Conservation (phyloP, 257 asterid species). For the Verbascum thapsus region DNA sequence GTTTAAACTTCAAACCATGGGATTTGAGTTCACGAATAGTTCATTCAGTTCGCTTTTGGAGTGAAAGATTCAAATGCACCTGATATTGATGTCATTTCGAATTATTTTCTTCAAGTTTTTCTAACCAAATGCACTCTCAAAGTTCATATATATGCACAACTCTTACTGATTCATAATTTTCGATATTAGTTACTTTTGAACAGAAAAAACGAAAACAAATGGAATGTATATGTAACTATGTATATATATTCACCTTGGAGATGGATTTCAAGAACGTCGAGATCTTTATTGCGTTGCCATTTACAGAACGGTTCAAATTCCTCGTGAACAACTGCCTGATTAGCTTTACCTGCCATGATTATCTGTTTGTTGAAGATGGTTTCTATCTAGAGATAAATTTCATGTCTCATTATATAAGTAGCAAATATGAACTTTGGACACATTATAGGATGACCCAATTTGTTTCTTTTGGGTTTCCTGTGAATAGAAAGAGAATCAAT, state of each 20-base stretch:
- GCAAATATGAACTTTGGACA: slow-evolving; percentile 6
- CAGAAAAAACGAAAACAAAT: too few species aligned
- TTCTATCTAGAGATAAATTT: not conserved
- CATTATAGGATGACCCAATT: slow-evolving; percentile 23
- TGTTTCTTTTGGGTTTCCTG: slow-evolving; percentile 33
- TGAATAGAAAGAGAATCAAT: slow-evolving; percentile 28
- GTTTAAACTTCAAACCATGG: too few species aligned
- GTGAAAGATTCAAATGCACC: too few species aligned
- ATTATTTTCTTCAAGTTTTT: too few species aligned
- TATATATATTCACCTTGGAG: slow-evolving; percentile 33
- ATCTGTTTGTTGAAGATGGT: not conserved
- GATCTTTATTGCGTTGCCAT: slow-evolving; percentile 37
- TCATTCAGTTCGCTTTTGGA: too few species aligned
- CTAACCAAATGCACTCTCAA: too few species aligned
- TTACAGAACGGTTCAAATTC: slow-evolving; percentile 46
- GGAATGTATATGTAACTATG: too few species aligned
- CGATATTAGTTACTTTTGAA: too few species aligned
- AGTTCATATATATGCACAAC: too few species aligned
- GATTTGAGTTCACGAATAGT: too few species aligned
- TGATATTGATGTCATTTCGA: too few species aligned
- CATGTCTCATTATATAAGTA: slow-evolving; percentile 8
- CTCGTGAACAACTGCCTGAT: not conserved
- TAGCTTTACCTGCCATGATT: slow-evolving; percentile 34
- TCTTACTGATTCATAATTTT: too few species aligned
- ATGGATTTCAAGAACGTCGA: slow-evolving; percentile 35